phyloP scores from a whole-genome alignment of 2,329 filamentous ascomycete species.

The Penicillium sp. region DNA sequence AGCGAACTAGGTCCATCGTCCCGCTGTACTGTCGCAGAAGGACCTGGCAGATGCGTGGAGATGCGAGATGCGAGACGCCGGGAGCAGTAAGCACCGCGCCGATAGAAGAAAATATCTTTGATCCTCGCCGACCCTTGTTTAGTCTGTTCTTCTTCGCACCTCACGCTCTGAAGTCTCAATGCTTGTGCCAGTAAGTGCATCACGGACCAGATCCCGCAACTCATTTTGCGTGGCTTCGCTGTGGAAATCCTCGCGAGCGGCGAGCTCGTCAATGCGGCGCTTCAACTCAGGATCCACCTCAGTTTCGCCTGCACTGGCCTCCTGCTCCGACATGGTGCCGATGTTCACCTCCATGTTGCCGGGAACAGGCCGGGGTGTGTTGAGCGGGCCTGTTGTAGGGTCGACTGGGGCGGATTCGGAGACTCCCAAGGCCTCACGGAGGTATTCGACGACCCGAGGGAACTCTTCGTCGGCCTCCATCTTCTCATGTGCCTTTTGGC shows the following conservation, averaged over 20 bases:
- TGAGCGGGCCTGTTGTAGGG: conserved; percentile 39
- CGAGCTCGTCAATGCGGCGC: conserved; percentile 85
- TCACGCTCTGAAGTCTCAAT: conserved; percentile 65
- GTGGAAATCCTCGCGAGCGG: conserved; percentile 80
- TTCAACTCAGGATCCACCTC: conserved; percentile 82
- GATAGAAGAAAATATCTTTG: background rate
- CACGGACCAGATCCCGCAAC: conserved; percentile 76
- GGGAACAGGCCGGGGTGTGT: conserved; percentile 67
- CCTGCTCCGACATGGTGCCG: conserved; percentile 69
- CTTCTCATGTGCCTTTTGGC: conserved; percentile 78
- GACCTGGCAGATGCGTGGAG: background rate
- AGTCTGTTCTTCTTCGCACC: conserved; percentile 66
- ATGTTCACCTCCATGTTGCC: conserved; percentile 78
- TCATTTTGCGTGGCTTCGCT: conserved; percentile 78
- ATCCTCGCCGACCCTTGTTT: conserved; percentile 29
- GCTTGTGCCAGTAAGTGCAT: conserved; percentile 73
- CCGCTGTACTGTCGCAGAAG: background rate
- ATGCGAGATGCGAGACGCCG: too few species aligned
- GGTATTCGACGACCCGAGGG: conserved; percentile 73
- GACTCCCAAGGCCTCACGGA: conserved; percentile 51
- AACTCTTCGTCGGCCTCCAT: conserved; percentile 79
- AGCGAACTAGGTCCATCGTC: background rate
- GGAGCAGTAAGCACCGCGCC: too few species aligned
- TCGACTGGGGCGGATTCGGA: conserved; percentile 29
- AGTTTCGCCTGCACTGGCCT: conserved; percentile 60